Base-by-base conservation (phyloP, 805 yeast species). In the Candida multigemmis region DNA sequence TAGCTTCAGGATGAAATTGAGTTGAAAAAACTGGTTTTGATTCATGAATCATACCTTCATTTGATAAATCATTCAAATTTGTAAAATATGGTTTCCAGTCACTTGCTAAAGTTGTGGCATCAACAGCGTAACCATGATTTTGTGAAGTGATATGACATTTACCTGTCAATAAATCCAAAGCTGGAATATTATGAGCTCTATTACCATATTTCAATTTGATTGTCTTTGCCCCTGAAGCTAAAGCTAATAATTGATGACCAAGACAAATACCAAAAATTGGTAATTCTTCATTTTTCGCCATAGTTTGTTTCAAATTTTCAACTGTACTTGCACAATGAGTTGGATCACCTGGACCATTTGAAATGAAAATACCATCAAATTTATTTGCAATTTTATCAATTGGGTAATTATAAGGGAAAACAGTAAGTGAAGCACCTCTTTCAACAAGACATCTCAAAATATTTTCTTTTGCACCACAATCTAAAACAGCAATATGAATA, bases 1-100 rank as follows among this genome's bases (percentile, higher is more conserved):
- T 89, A 32, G 98, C 97, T 60, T 91, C 99, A 25, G 99, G 99
- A 55, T 91, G 99, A 71, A 91, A 91, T 59, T 91, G 98, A 2
- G 96, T 85, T 20, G 96, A 84, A 62, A 89, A 91, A 30, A 89
- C 82, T 27, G 99, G 99, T 53, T 74, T 79, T 21, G 73, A 50
- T 31, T 64, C 69, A 57, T 91, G 98, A 45, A 76, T 79, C 94
- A 91, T 86, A 45, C 99, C 99, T 62, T 91, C 99, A 56, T 91
- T 91, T 29, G 94, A 82, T 53, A 85, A 78, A 56, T 91, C 99
- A 54, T 91, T 91, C 59, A 89, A 69, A 62, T 91, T 91, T 42
- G 87, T 71, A 52, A 91, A 91, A 55, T 78, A 89, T 16, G 68
- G 65, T 43, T 87, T 89, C 73, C 81, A 89, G 30, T 78, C 84